phyloP scores from a whole-genome alignment of 2,329 filamentous ascomycete species.

The Tolypocladium endophyticum region DNA sequence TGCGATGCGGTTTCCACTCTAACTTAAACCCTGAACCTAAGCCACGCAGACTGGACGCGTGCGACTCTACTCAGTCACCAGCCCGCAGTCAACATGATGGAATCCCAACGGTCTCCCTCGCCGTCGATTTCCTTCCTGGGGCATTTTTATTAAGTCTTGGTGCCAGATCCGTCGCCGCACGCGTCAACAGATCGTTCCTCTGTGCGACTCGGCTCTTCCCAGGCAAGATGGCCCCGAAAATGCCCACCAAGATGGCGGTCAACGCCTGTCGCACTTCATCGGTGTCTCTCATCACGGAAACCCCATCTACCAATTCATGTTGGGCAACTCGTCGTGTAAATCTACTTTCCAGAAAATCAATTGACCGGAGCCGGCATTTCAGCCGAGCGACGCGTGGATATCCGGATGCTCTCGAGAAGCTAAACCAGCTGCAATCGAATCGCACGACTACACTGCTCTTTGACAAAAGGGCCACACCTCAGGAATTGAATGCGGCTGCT shows the following conservation, averaged over 20 bases:
- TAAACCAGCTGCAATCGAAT: conserved; percentile 74
- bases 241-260: neutral
- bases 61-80: too few relatives aligned
- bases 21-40: neutral
- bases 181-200: neutral
- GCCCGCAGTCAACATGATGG: neutral
- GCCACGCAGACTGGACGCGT: neutral
- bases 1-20: neutral
- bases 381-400: conserved; percentile 28
- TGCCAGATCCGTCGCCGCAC: neutral
- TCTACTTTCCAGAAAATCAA: neutral
- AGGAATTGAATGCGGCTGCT: conserved; percentile 57
- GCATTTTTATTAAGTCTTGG: too few relatives aligned
- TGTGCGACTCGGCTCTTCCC: neutral
- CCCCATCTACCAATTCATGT: neutral
- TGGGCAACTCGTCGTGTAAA: neutral
- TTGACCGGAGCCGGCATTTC: conserved; percentile 2
- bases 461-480: conserved; percentile 32
- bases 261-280: neutral
- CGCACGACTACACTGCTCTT: conserved; percentile 50
- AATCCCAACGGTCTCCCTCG: neutral
- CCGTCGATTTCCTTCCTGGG: neutral
- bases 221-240: neutral
- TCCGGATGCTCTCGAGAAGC: conserved; percentile 59
- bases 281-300: neutral